Evolutionary conservation across 768 basidiomycete genomes (phyloP).

Genomic region (Hypholoma sublateritium): DNA sequence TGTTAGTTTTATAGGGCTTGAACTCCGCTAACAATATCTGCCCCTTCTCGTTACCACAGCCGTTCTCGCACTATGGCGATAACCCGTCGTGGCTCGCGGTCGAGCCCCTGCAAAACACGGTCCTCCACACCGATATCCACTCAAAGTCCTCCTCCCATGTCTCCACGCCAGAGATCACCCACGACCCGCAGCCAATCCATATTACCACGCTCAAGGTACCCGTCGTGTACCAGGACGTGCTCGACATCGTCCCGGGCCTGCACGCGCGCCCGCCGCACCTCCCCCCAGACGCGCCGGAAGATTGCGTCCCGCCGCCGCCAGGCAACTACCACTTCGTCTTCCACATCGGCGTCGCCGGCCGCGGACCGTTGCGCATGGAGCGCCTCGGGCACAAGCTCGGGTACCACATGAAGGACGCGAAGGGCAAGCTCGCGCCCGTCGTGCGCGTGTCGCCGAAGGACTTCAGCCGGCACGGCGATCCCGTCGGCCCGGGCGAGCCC

Average conservation of each 20-base stretch:
- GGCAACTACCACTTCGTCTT: slow-evolving; percentile 69
- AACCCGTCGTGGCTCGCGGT: slow-evolving; percentile 79
- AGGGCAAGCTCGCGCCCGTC: slow-evolving; percentile 54
- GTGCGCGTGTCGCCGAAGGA: slow-evolving; percentile 41
- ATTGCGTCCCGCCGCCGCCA: slow-evolving; percentile 38
- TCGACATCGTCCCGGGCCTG: slow-evolving; percentile 53
- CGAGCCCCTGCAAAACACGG: slow-evolving; percentile 55
- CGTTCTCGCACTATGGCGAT: slow-evolving; percentile 51
- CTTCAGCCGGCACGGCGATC: slow-evolving; percentile 38
- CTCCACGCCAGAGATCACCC: slow-evolving; percentile 6
- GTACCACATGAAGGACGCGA: slow-evolving; percentile 68
- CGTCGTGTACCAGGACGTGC: slow-evolving; percentile 57
- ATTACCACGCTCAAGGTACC: slow-evolving; percentile 61
- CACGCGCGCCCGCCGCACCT: slow-evolving; percentile 61
- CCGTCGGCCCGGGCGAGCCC: slow-evolving; percentile 13
- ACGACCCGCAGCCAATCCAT: slow-evolving; percentile 47
- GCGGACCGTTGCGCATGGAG: slow-evolving; percentile 65
- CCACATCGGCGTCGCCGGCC: slow-evolving; percentile 67
- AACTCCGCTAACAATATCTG: slow-evolving; percentile 8
- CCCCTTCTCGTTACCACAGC: slow-evolving; percentile 31
- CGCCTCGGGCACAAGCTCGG: slow-evolving; percentile 65
- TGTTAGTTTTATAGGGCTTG: neutral
- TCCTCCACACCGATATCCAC: slow-evolving; percentile 28
- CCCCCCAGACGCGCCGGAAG: slow-evolving; percentile 31
- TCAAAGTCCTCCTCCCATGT: slow-evolving; percentile 11